Evolutionary conservation across 2,329 filamentous ascomycete species (phyloP).

Genomic region (Trichoderma sp.): DNA sequence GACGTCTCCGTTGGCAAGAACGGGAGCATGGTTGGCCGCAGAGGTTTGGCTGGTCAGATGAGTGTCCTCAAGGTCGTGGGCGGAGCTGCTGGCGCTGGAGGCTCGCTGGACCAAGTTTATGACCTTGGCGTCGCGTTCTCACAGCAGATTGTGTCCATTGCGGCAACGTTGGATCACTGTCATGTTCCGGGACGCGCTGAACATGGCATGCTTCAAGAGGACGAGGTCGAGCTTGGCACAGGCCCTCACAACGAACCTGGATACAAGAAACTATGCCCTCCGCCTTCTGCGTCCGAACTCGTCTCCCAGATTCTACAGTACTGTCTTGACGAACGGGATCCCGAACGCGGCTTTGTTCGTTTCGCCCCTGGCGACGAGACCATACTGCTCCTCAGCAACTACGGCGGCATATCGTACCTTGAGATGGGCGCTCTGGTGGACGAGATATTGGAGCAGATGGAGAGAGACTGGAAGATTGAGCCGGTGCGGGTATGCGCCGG

Average conservation of each 20-base stretch:
- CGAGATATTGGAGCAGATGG: constrained; percentile 56
- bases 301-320: constrained; percentile 61
- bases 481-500: constrained; percentile 62
- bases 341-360: constrained; percentile 53
- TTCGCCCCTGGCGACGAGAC: constrained; percentile 53
- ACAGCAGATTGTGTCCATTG: constrained; percentile 57
- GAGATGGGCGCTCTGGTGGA: constrained; percentile 59
- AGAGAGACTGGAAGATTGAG: constrained; percentile 49
- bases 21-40: constrained; percentile 60
- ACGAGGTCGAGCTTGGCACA: constrained; percentile 65
- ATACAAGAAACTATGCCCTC: constrained; percentile 58
- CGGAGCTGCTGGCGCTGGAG: constrained; percentile 51
- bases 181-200: constrained; percentile 58
- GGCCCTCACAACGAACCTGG: constrained; percentile 70
- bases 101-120: constrained; percentile 54
- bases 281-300: constrained; percentile 51
- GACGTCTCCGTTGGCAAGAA: constrained; percentile 65
- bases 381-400: constrained; percentile 60
- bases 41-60: constrained; percentile 64
- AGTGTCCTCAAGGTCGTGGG: constrained; percentile 61
- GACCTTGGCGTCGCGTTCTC: constrained; percentile 54
- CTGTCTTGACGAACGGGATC: constrained; percentile 60
- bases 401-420: constrained; percentile 60
- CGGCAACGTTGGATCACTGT: constrained; percentile 62
- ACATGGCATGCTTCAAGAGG: constrained; percentile 50